phyloP scores from a whole-genome alignment of 352 stramenopile genomes.

The Thraustotheca clavata region DNA sequence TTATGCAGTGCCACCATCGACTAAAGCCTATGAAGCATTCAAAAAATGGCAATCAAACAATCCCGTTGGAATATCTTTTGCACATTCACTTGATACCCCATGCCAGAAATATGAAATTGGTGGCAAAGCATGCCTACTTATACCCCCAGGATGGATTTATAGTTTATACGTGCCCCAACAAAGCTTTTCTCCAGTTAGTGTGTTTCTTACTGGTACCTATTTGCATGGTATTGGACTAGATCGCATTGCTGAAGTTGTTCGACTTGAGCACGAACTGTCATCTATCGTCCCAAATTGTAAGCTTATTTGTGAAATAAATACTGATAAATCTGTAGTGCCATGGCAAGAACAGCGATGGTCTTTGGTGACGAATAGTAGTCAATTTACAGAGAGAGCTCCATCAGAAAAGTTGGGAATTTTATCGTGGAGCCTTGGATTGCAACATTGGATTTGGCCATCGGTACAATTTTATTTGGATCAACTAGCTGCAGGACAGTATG shows the following conservation, averaged over 20 bases:
- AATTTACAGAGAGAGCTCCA: background rate
- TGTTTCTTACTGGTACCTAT: background rate
- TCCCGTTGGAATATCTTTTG: background rate
- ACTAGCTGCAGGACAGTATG: background rate
- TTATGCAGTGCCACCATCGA: background rate
- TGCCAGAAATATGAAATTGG: no score
- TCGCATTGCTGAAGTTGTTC: background rate
- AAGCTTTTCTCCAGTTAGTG: background rate
- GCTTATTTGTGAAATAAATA: no score
- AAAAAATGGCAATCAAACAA: background rate
- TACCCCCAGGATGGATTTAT: background rate
- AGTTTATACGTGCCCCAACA: background rate
- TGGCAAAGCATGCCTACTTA: background rate
- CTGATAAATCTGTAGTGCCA: background rate
- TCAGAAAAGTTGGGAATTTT: background rate
- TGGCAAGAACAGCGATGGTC: background rate
- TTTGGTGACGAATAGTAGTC: background rate
- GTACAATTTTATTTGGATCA: background rate
- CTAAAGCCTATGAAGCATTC: background rate
- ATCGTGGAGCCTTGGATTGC: background rate
- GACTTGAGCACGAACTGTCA: background rate
- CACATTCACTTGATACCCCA: no score
- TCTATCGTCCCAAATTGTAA: no score
- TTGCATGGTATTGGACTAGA: background rate
- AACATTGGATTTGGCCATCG: background rate